Evolutionary conservation across 75 land plant species (phyloP).

Genomic region (Cunninghamia lanceolata): DNA sequence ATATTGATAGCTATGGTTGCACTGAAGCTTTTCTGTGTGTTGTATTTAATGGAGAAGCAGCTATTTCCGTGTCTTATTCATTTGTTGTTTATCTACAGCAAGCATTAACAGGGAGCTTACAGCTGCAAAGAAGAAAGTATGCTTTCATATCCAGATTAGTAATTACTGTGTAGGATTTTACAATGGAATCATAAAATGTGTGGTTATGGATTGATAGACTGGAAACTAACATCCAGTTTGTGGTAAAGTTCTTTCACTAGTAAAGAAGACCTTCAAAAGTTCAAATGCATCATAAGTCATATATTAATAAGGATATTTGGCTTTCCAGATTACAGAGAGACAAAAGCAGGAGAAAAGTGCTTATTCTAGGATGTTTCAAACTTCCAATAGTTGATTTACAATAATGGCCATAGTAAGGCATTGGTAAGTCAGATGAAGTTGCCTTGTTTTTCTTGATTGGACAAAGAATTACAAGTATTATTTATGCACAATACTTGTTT

Average conservation of each 20-base stretch:
- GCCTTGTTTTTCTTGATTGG: not conserved
- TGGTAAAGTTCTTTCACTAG: not conserved
- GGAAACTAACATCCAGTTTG: not conserved
- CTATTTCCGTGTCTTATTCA: not conserved
- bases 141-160: not conserved
- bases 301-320: not conserved
- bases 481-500: not conserved
- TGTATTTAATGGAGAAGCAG: not conserved
- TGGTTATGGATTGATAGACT: not conserved
- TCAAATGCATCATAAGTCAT: not conserved
- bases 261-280: not conserved
- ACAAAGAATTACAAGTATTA: not conserved
- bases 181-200: not conserved
- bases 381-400: not conserved
- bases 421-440: not conserved
- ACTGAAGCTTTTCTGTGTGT: not conserved
- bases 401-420: not conserved
- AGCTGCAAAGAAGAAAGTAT: conserved; percentile 81
- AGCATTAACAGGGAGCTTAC: conserved; percentile 86
- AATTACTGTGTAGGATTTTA: not conserved
- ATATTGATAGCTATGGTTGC: not conserved
- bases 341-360: conserved; percentile 30
- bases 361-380: conserved; percentile 37
- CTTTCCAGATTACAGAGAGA: conserved; percentile 28
- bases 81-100: conserved; percentile 30